phyloP scores from a whole-genome alignment of 2,329 filamentous ascomycete genomes.

The Ophiocordyceps robertsii region DNA sequence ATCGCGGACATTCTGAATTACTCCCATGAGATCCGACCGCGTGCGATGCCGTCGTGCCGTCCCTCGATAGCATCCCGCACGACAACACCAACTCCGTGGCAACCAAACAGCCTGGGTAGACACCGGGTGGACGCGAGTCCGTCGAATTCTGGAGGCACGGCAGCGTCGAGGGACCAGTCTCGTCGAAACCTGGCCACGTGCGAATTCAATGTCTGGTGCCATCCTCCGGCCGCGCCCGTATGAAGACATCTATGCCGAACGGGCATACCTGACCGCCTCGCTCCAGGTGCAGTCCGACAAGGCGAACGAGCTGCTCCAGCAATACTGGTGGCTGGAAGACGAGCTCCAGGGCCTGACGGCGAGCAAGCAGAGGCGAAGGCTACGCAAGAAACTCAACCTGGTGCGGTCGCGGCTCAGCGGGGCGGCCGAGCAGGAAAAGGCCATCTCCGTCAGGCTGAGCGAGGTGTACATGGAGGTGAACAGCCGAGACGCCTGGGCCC shows the following conservation, averaged over 20 bases:
- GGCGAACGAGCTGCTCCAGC: constrained; percentile 22
- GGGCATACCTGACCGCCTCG: constrained; percentile 27
- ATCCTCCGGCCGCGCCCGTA: constrained; percentile 24
- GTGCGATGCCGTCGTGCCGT: no score
- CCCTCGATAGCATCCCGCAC: no score
- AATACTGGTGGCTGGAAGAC: constrained; percentile 23
- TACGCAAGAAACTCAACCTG: constrained; percentile 27
- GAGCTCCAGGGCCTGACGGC: constrained; percentile 10
- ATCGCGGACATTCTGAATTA: no score
- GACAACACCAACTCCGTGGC: no score
- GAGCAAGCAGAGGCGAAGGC: constrained; percentile 14
- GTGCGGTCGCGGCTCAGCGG: constrained; percentile 29
- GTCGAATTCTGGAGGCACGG: neutral
- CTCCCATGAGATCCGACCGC: no score
- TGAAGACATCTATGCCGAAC: constrained; percentile 30
- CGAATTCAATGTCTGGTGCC: constrained; percentile 1
- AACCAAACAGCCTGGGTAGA: no score
- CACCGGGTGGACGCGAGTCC: neutral
- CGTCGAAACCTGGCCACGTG: neutral
- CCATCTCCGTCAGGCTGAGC: constrained; percentile 29
- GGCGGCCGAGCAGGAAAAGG: constrained; percentile 30
- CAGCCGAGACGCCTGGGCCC: constrained; percentile 25
- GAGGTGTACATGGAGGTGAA: constrained; percentile 36
- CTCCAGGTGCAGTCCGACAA: constrained; percentile 26
- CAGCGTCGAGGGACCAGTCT: neutral